A percentile compares a stretch with the other conserved stretches of the same genome.
Conservation (phyloP, 176 grass and related monocot genomes). For the Oryza meyeriana region DNA sequence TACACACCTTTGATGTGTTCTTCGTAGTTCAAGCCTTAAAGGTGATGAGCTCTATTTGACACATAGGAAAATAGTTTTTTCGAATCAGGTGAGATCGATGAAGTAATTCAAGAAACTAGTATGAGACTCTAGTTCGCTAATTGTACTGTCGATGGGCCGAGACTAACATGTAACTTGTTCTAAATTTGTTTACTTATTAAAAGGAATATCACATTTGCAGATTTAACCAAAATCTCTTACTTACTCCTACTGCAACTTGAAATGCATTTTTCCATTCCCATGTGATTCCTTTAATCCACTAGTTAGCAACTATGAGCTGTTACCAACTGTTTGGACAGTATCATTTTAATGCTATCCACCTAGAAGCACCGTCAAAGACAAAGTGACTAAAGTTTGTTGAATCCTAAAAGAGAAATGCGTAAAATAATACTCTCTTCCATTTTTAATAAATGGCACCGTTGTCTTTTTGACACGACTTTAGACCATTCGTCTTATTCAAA, state of each 20-base stretch:
- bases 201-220: neutral
- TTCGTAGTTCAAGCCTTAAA: neutral
- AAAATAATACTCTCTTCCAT: too few species aligned
- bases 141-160: neutral
- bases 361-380: slow-evolving; percentile 4
- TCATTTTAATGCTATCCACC: slow-evolving; percentile 7
- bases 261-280: neutral
- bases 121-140: neutral
- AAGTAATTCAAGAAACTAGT: neutral
- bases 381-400: neutral
- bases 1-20: slow-evolving; percentile 51
- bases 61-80: neutral
- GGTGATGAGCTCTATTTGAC: neutral
- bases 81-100: neutral
- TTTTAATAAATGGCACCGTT: too few species aligned
- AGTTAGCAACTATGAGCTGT: neutral
- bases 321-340: neutral
- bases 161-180: neutral
- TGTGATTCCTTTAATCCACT: neutral
- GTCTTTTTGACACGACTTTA: too few species aligned
- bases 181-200: neutral
- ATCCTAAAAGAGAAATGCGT: neutral
- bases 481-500: too few species aligned
- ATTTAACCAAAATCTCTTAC: neutral
- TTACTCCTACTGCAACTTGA: neutral